These are phyloP conservation scores for Soucietia sequanensis DNA, from an alignment of 805 yeast species.

Conservation along the genomic window DNA sequence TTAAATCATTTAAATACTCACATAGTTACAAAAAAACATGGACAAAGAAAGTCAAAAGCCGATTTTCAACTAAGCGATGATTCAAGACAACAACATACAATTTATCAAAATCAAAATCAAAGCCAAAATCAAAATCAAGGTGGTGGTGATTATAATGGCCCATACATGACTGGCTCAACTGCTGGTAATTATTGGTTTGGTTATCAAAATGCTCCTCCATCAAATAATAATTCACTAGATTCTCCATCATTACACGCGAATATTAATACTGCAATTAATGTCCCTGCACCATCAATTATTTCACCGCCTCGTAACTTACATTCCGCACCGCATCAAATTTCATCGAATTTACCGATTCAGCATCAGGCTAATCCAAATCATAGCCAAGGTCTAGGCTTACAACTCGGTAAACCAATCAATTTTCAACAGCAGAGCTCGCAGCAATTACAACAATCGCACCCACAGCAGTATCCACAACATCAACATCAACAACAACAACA, in stretches of 20 bases:
- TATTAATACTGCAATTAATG: neutral
- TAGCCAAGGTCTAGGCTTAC: too few species aligned
- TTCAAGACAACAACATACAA: neutral
- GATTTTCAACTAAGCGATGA: conserved; percentile 32
- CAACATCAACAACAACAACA: too few species aligned
- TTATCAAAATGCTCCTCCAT: conserved; percentile 2
- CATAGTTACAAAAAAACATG: conserved; percentile 45
- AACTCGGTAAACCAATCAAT: too few species aligned
- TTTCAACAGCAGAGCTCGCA: too few species aligned
- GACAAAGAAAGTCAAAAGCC: conserved; percentile 40
- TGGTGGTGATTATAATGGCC: neutral
- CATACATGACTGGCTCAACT: conserved; percentile 8
- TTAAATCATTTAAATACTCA: conserved; percentile 45
- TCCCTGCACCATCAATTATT: conserved; percentile 1
- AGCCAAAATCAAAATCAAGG: neutral
- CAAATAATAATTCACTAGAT: too few species aligned
- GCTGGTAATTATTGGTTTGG: conserved; percentile 18
- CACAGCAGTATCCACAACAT: too few species aligned
- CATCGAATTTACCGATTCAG: too few species aligned
- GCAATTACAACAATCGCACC: too few species aligned
- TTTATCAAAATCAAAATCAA: neutral
- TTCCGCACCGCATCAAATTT: conserved; percentile 1
- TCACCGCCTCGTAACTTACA: neutral
- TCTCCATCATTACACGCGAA: too few species aligned
- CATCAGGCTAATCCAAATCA: too few species aligned